Evolutionary conservation across 306 rosid species (phyloP).

Genomic region (Crataegus laevigata): DNA sequence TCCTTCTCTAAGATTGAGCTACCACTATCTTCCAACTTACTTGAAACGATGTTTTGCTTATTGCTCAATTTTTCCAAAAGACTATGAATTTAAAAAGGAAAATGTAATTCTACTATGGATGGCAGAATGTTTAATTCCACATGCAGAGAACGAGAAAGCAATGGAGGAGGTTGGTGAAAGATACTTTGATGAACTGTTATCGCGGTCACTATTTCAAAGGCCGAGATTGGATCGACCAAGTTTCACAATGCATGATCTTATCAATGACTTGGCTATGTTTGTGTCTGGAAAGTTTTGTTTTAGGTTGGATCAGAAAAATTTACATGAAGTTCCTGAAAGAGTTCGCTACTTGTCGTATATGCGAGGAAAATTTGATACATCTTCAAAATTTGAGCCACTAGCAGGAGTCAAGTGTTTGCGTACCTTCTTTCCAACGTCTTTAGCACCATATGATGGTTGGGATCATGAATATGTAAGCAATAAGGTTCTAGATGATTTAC

Average conservation of each 20-base stretch:
- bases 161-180: slow-evolving; percentile 6
- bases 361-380: background rate
- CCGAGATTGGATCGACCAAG: background rate
- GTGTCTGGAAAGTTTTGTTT: background rate
- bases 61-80: slow-evolving; percentile 9
- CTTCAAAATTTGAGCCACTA: background rate
- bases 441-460: fast-evolving
- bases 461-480: background rate
- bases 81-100: background rate
- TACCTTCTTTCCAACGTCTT: background rate
- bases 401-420: background rate
- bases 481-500: background rate
- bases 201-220: slow-evolving; percentile 4
- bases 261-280: background rate
- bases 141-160: background rate
- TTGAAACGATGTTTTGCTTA: slow-evolving; percentile 11
- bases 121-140: slow-evolving; percentile 9
- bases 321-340: background rate
- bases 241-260: background rate
- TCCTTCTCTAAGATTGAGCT: background rate
- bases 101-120: slow-evolving; percentile 3
- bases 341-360: background rate
- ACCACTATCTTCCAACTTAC: slow-evolving; percentile 4
- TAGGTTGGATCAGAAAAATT: background rate
- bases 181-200: background rate